Percentiles rank a stretch among this genome's conserved stretches.
Conservation (phyloP, 768 basidiomycete species). For the Trametes sanguinea region DNA sequence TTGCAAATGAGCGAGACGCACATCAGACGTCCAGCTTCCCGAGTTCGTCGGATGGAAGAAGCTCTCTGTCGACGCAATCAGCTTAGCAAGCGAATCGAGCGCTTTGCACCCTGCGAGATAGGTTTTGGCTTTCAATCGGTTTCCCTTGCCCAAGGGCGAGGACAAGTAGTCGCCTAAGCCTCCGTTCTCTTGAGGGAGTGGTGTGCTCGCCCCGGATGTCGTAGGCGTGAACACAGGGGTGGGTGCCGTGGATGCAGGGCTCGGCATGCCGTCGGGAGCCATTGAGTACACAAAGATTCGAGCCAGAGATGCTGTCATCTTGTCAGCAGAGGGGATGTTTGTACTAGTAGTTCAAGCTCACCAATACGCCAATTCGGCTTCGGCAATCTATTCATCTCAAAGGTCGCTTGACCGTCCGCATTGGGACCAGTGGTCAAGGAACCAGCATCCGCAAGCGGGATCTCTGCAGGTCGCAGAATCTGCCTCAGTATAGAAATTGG, state of each 20-base stretch:
- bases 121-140: conserved; percentile 44
- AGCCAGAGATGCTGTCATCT: conserved; percentile 66
- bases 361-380: conserved; percentile 75
- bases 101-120: conserved; percentile 86
- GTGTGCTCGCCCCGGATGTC: conserved; percentile 63
- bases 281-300: conserved; percentile 89
- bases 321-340: not conserved
- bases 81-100: conserved; percentile 79
- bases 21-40: conserved; percentile 79
- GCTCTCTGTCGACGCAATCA: conserved; percentile 85
- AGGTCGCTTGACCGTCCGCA: conserved; percentile 71
- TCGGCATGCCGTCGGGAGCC: conserved; percentile 61
- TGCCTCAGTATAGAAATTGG: not conserved
- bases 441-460: conserved; percentile 70
- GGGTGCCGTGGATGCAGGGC: conserved; percentile 59
- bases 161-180: conserved; percentile 60
- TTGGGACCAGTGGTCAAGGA: conserved; percentile 75
- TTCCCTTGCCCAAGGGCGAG: conserved; percentile 54
- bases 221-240: conserved; percentile 78
- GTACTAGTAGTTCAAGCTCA: conserved; percentile 36
- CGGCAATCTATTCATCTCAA: conserved; percentile 72
- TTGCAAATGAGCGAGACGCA: conserved; percentile 34
- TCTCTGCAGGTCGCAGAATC: conserved; percentile 47
- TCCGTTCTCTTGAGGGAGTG: conserved; percentile 45
- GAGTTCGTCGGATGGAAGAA: conserved; percentile 93